These are phyloP conservation scores for Boehmeria nivea DNA, from an alignment of 306 rosid genomes.

Conservation along the genomic window DNA sequence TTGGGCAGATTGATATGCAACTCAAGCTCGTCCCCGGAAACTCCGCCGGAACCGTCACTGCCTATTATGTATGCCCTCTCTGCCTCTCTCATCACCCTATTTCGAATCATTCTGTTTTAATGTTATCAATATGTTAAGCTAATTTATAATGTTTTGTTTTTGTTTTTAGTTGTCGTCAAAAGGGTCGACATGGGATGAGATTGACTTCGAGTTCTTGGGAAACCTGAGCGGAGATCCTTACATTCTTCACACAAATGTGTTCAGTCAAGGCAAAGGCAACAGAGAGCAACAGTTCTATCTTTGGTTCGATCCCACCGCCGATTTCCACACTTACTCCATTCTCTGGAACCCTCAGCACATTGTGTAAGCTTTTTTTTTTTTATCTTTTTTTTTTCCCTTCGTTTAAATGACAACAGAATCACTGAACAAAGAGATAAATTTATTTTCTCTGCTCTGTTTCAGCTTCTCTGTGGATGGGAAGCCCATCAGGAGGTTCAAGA, in stretches of 20 bases:
- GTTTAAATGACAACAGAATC: not conserved
- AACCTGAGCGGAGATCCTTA: conserved; percentile 16
- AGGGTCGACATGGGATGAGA: conserved; percentile 19
- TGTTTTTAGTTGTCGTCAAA: conserved; percentile 8
- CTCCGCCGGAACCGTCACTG: conserved; percentile 53
- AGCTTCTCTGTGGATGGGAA: conserved; percentile 69
- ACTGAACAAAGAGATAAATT: not conserved
- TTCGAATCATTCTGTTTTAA: not conserved
- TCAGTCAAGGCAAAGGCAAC: conserved; percentile 16
- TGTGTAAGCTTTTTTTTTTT: too few relatives aligned
- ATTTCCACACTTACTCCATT: conserved; percentile 13
- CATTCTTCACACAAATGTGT: conserved; percentile 12
- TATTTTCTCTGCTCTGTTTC: conserved; percentile 1
- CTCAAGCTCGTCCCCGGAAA: conserved; percentile 41
- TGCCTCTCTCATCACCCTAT: too few relatives aligned
- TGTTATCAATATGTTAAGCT: not conserved
- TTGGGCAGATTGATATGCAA: conserved; percentile 43
- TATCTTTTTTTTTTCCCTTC: too few relatives aligned
- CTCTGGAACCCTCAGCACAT: conserved; percentile 10
- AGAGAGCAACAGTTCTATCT: conserved; percentile 19
- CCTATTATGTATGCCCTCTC: conserved; percentile 35
- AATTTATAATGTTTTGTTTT: not conserved
- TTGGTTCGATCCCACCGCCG: conserved; percentile 17
- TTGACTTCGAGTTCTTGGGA: conserved; percentile 18
- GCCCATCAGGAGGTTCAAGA: conserved; percentile 74